Conservation (phyloP, 2,329 filamentous ascomycete species). For the Setomelanomma holmii region DNA sequence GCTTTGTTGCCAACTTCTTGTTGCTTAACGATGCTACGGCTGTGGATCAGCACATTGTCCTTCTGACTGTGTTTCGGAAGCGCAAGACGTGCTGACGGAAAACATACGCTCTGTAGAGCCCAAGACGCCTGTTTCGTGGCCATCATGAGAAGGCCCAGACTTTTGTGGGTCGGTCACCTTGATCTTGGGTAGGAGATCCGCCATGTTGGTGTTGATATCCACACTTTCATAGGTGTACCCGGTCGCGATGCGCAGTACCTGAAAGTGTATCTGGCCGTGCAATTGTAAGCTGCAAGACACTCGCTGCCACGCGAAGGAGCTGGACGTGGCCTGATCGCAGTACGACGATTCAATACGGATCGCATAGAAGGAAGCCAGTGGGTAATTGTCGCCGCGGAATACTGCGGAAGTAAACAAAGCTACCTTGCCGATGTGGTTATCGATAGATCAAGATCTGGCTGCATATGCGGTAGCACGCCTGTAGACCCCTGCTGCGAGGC, state of each 20-base stretch:
- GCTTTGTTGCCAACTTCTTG: constrained; percentile 36
- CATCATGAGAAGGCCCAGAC: constrained; percentile 34
- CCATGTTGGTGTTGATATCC: constrained; percentile 44
- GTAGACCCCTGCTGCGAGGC: constrained; percentile 8
- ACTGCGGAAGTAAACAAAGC: constrained; percentile 21
- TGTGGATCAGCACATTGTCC: constrained; percentile 22
- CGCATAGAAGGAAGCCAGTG: neutral
- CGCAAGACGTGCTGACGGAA: neutral
- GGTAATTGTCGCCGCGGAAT: constrained; percentile 16
- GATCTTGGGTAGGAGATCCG: constrained; percentile 52
- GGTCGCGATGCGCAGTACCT: constrained; percentile 6
- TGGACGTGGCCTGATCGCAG: neutral
- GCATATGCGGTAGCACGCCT: constrained; percentile 6
- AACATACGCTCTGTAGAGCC: constrained; percentile 36
- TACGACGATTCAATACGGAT: neutral
- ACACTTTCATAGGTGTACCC: constrained; percentile 21
- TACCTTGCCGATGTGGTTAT: constrained; percentile 6
- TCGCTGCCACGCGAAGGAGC: neutral
- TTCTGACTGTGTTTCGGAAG: neutral
- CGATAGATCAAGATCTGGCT: constrained; percentile 11
- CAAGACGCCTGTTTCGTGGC: constrained; percentile 32
- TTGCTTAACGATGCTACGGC: constrained; percentile 29
- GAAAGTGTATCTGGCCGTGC: neutral
- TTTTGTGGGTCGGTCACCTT: constrained; percentile 53
- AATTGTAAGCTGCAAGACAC: neutral